These are phyloP conservation scores for Thamnidium elegans DNA, from an alignment of 192 early-diverging fungal genomes.

Conservation along the genomic window DNA sequence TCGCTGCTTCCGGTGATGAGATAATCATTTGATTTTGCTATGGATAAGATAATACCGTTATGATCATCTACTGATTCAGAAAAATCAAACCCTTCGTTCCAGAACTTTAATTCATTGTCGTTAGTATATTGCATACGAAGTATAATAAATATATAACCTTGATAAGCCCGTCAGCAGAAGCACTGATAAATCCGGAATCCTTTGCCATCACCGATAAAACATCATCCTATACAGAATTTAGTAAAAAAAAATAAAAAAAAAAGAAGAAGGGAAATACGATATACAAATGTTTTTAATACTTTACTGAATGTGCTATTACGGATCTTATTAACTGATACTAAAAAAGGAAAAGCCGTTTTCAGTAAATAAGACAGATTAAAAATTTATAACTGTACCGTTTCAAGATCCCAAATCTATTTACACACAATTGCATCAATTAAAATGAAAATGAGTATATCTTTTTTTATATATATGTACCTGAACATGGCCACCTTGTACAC, in stretches of 20 bases:
- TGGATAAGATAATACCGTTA: slow-evolving; percentile 55
- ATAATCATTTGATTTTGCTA: slow-evolving; percentile 44
- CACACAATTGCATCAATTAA: background rate
- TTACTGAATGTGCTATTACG: slow-evolving; percentile 50
- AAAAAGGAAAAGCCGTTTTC: background rate
- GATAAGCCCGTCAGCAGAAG: slow-evolving; percentile 65
- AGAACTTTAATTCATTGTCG: slow-evolving; percentile 20
- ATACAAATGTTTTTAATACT: background rate
- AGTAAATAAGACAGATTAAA: too few relatives aligned
- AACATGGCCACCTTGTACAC: slow-evolving; percentile 67
- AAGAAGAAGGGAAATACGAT: background rate
- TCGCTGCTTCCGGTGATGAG: slow-evolving; percentile 60
- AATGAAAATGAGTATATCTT: background rate
- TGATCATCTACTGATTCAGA: slow-evolving; percentile 49
- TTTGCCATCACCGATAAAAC: slow-evolving; percentile 50
- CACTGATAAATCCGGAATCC: slow-evolving; percentile 52
- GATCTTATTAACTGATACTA: slow-evolving; percentile 45
- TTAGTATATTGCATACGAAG: background rate
- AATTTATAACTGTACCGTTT: slow-evolving; percentile 43
- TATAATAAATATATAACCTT: slow-evolving; percentile 38
- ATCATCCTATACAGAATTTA: slow-evolving; percentile 39
- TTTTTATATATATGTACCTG: slow-evolving; percentile 35
- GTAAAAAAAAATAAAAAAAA: too few relatives aligned
- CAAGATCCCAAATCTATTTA: slow-evolving; percentile 64
- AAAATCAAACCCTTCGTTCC: slow-evolving; percentile 58